A percentile compares a stretch with the other conserved stretches of the same genome.
phyloP scores from a whole-genome alignment of 2,329 filamentous ascomycete species.

The Knoxdaviesia proteae region DNA sequence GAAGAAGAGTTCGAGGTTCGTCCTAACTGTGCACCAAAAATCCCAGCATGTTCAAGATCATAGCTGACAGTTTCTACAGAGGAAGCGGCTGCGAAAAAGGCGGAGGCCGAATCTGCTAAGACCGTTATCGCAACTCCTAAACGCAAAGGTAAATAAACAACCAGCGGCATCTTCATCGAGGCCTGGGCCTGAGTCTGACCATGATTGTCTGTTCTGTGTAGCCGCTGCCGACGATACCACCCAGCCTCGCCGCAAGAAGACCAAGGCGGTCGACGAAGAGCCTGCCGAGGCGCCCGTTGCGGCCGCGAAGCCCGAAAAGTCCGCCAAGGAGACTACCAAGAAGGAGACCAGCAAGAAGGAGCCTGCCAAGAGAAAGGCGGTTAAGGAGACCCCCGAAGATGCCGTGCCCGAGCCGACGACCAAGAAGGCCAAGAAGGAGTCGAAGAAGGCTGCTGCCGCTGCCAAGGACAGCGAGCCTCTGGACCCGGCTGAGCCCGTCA shows the following conservation, averaged over 20 bases:
- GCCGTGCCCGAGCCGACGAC: slow-evolving; percentile 8
- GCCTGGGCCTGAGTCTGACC: no score
- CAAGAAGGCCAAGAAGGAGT: slow-evolving; percentile 14
- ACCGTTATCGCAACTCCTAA: no score
- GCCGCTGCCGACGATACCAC: no score
- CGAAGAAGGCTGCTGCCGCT: slow-evolving; percentile 2
- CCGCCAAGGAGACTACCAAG: slow-evolving; percentile 10
- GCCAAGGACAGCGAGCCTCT: slow-evolving; percentile 5
- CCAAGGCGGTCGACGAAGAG: slow-evolving; percentile 9
- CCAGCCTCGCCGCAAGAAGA: no score
- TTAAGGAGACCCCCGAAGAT: slow-evolving; percentile 9
- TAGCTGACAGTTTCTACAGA: no score
- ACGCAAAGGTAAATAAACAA: no score
- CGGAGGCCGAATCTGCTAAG: no score
- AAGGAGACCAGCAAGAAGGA: no score
- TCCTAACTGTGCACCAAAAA: not conserved
- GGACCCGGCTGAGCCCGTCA: slow-evolving; percentile 14
- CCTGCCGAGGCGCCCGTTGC: slow-evolving; percentile 22
- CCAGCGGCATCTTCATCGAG: no score
- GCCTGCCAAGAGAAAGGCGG: slow-evolving; percentile 6
- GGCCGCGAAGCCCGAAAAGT: slow-evolving; percentile 23
- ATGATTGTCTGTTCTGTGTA: no score
- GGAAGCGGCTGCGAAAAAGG: no score
- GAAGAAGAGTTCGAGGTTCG: slow-evolving; percentile 15
- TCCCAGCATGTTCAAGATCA: no score